Conservation (phyloP, 169 alveolate genomes). For the Plasmodium falciparum region DNA sequence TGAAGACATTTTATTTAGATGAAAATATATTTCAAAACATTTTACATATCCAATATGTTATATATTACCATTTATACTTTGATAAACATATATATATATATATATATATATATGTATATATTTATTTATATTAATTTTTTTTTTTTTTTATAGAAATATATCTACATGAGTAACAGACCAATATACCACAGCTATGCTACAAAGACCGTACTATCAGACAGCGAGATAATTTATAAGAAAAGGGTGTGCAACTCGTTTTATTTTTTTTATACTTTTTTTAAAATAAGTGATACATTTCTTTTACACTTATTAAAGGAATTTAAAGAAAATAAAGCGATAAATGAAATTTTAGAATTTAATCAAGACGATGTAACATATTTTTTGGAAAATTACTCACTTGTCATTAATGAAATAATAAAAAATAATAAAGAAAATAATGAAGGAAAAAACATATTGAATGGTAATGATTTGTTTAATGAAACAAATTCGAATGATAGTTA, state of each 20-base stretch:
- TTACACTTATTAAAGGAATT: constrained; percentile 5
- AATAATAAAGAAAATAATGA: neutral
- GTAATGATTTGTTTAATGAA: neutral
- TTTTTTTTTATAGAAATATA: constrained; percentile 28
- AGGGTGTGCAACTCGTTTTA: constrained; percentile 53
- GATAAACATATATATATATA: too few species aligned
- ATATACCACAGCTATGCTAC: constrained; percentile 66
- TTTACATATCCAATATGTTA: too few species aligned
- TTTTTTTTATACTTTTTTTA: constrained; percentile 26
- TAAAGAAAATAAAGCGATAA: constrained; percentile 22
- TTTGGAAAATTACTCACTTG: neutral
- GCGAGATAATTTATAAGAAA: constrained; percentile 64
- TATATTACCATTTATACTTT: too few species aligned
- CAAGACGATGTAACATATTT: constrained; percentile 7
- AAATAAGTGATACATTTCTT: constrained; percentile 4
- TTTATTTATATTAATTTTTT: neutral
- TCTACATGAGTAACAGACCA: constrained; percentile 72
- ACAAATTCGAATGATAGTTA: neutral
- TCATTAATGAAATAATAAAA: neutral
- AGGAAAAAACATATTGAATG: neutral
- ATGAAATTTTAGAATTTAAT: constrained; percentile 18
- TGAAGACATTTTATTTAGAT: too few species aligned
- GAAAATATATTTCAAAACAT: too few species aligned
- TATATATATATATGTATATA: neutral
- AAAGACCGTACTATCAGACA: constrained; percentile 69